These are phyloP conservation scores for Fusarium falciforme DNA, from an alignment of 2,329 filamentous ascomycete species.

Conservation along the genomic window DNA sequence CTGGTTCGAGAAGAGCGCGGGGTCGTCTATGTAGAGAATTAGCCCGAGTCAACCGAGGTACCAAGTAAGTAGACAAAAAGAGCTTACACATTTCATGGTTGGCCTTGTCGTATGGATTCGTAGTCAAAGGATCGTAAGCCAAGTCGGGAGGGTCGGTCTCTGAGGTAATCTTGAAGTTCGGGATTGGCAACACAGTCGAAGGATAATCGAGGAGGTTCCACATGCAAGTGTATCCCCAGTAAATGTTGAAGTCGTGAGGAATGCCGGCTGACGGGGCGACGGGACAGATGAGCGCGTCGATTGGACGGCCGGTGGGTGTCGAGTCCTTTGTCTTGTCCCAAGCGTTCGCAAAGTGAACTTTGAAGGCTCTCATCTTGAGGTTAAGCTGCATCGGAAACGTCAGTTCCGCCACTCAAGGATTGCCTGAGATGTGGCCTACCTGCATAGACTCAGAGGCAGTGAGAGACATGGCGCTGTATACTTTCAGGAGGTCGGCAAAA, in stretches of 20 bases:
- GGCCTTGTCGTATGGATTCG: slow-evolving; percentile 9
- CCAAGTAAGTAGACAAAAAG: not conserved
- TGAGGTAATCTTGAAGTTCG: not conserved
- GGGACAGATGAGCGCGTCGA: slow-evolving; percentile 16
- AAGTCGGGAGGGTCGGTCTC: not conserved
- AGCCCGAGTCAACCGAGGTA: not conserved
- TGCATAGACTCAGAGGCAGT: not conserved
- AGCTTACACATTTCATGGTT: slow-evolving; percentile 21
- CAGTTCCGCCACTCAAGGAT: not conserved
- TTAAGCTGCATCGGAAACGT: not conserved
- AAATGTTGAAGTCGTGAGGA: slow-evolving; percentile 22
- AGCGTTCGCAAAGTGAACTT: not conserved
- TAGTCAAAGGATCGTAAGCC: not conserved
- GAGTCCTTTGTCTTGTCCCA: not conserved
- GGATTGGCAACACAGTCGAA: slow-evolving; percentile 1
- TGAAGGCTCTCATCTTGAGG: not conserved
- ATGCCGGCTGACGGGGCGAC: not conserved
- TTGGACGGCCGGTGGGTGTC: not conserved
- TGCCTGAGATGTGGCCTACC: not conserved
- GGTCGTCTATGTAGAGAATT: not conserved
- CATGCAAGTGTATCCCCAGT: slow-evolving; percentile 20
- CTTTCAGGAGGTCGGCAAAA: slow-evolving; percentile 2
- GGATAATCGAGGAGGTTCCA: slow-evolving; percentile 26
- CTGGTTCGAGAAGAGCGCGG: not conserved
- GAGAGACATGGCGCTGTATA: not conserved